Base-by-base conservation (phyloP, 2,329 filamentous ascomycete genomes). In the Aspergillus phoenicis region DNA sequence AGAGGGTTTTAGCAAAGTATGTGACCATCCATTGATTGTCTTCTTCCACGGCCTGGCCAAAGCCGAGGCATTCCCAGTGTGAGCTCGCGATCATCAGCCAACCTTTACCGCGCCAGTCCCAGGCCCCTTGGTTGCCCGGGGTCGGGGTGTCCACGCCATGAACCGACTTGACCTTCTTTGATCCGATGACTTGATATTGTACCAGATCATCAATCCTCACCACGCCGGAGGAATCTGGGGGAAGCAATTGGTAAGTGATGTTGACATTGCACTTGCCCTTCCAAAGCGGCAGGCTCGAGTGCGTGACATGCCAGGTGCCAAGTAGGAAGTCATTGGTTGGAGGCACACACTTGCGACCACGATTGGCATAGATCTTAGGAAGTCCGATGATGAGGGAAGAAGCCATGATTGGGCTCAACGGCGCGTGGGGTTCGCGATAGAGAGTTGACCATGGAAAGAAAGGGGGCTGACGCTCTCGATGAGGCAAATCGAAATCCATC, bases 61-160 rank as follows among this genome's bases (percentile, higher is more conserved):
- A 58, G 10, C 56, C 59, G 36, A 61, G 59, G 20, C 59, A 55
- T 24, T 61, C 59, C 56, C 59, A 61, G 52, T 52, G 55, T 10
- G 55, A 58, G 51, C 52, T 61, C n/a, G 54, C 59, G 22, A 58
- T 54, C 49, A 58, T 58, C 28, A 58, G 33, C 59, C 49, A 61
- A n/a, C 59, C 49, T 41, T 51, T 61, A 28, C 59, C 59, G 38
- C 59, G 49, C 59, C 59, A 61, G 20, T 61, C 56, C 59, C 56
- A 61, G 15, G 59, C 52, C 8, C 59, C 59, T 36, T 48, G 59
- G 54, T 61, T 49, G 4, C 56, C 28, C 8, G 55, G 59, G 5
- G 49, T 45, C n/a, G 59, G 51, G 11, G 52, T 61, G 28, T 56
- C 56, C 5, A 61, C 45, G 13, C 59, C 59, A 39, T 56, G 56